Evolutionary conservation across 164 flowering plant species (phyloP), one percentile per base, ranked within the genome.

Genomic region (Dillenia suffruticosa): DNA sequence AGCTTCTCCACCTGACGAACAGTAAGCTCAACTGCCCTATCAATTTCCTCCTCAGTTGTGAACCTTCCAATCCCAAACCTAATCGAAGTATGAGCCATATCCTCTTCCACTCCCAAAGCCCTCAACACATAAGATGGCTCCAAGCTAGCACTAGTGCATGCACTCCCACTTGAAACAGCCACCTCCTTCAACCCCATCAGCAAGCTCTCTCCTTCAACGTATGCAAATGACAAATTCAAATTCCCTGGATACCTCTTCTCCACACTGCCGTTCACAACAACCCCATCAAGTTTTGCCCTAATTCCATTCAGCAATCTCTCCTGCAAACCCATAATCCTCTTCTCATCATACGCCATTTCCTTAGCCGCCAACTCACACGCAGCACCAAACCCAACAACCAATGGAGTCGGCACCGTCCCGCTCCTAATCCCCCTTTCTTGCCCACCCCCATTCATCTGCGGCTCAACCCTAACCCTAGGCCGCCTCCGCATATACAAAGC

Each of bases 51-150:
- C 76, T 94, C 99, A 0, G 96, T 94, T 0, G 99, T 89, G 58
- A 94, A 94, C 86, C 99, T 78, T 64, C 99, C 99, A 62, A 94
- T 92, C 60, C 99, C 99, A 64, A 83, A 89, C 80, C 99, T 74
- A 54, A 94, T 94, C 0, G 97, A 94, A 2, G 97, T 94, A 68
- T 94, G 97, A 2, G 99, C 99, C 99, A 92, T 94, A 48, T 87
- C 92, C 62, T 87, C 92, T 16, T 87, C 92, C 56, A 87, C 92
- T 8, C 92, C 92, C 64, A 87, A 73, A 0, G 89, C 92, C 72
- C 92, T 81, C 72, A 87, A 64, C 49, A 84, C 92, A 69, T 84
- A 87, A 0, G 89, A 84, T 0, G 92, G 89, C 78, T 84, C 92
- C 81, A 87, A 73, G 62, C 89, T 87, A 1, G 92, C 92, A 51